These are phyloP conservation scores for Hypoxylon perforatum DNA, from an alignment of 495 filamentous ascomycete species.

Conservation along the genomic window DNA sequence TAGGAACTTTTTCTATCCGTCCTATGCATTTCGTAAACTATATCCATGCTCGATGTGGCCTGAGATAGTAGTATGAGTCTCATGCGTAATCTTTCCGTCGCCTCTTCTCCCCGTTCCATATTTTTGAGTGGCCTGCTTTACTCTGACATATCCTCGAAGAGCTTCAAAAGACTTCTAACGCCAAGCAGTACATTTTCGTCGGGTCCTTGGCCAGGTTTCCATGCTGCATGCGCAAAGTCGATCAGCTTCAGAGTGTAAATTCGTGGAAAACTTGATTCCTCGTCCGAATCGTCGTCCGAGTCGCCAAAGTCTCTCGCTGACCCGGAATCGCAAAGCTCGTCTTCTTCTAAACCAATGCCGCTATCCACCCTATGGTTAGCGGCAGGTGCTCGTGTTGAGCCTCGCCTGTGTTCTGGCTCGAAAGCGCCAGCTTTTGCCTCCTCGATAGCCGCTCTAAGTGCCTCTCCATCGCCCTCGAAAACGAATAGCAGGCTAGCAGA, in stretches of 20 bases:
- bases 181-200: conserved; percentile 88
- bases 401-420: conserved; percentile 48
- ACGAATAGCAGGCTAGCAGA: conserved; percentile 89
- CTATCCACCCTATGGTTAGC: conserved; percentile 55
- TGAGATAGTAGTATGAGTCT: conserved; percentile 5
- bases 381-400: conserved; percentile 34
- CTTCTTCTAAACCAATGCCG: conserved; percentile 56
- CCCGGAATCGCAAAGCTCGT: conserved; percentile 41
- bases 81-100: neutral
- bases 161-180: conserved; percentile 75
- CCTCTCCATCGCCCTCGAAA: conserved; percentile 86
- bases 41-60: conserved; percentile 21
- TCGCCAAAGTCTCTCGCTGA: conserved; percentile 48
- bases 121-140: conserved; percentile 28
- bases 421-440: conserved; percentile 60
- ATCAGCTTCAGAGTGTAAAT: conserved; percentile 89
- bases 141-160: conserved; percentile 72
- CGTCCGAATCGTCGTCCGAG: conserved; percentile 72
- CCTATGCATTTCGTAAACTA: conserved; percentile 17
- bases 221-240: conserved; percentile 94
- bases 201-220: conserved; percentile 84
- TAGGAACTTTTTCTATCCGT: conserved; percentile 21
- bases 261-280: conserved; percentile 71
- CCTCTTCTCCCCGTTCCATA: conserved; percentile 5
- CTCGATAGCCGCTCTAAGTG: conserved; percentile 72